Percentiles rank a stretch among this genome's conserved stretches.
Evolutionary conservation across 140 eudicot genomes (phyloP).

Genomic region (Eryngium alpinum): DNA sequence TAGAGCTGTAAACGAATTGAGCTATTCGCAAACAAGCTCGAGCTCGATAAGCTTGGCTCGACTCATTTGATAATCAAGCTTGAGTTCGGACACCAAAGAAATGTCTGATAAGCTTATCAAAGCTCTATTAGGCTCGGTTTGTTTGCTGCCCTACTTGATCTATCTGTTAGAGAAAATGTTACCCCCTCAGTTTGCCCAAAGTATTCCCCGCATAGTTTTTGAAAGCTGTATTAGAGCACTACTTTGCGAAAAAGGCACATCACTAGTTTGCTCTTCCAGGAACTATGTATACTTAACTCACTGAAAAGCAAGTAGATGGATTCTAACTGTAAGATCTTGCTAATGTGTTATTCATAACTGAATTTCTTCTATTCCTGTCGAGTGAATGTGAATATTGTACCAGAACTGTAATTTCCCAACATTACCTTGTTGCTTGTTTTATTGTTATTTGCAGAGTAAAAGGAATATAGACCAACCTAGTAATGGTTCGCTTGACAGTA

Average conservation of each 20-base stretch:
- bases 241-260: neutral
- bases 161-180: neutral
- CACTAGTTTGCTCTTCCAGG: neutral
- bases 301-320: neutral
- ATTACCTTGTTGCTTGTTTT: slow-evolving; percentile 4
- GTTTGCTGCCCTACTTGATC: too few species aligned
- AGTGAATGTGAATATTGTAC: neutral
- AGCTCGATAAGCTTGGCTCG: too few species aligned
- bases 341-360: neutral
- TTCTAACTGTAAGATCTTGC: neutral
- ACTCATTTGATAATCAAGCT: too few species aligned
- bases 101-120: too few species aligned
- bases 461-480: slow-evolving; percentile 32
- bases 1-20: too few species aligned
- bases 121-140: too few species aligned
- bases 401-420: neutral
- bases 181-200: neutral
- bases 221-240: neutral
- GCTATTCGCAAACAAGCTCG: too few species aligned
- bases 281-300: neutral
- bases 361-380: neutral
- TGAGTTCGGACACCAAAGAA: too few species aligned
- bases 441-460: slow-evolving; percentile 50
- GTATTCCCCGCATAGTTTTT: neutral
- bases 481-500: slow-evolving; percentile 23